Percentiles rank a stretch among this genome's conserved stretches.
These are phyloP conservation scores for Candida silvatica DNA, from an alignment of 805 yeast species.

Conservation along the genomic window DNA sequence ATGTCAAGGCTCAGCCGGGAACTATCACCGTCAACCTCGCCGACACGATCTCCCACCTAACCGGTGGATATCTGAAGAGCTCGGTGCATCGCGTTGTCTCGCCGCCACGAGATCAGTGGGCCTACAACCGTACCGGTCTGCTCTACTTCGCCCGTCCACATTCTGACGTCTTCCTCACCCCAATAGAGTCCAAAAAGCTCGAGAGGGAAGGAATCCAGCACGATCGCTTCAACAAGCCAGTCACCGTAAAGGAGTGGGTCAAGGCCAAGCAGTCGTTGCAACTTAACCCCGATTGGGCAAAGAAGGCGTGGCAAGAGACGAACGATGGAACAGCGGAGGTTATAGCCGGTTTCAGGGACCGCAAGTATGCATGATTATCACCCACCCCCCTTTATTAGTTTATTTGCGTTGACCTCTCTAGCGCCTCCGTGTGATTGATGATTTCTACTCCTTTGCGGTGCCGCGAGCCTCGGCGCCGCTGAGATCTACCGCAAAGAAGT, in stretches of 20 bases:
- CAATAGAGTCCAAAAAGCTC: conserved; percentile 29
- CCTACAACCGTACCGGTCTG: conserved; percentile 24
- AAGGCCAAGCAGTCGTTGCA: not conserved
- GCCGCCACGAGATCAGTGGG: conserved; percentile 25
- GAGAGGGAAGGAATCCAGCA: conserved; percentile 19
- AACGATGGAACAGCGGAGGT: not conserved
- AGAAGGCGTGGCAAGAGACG: not conserved
- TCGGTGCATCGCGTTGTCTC: conserved; percentile 26
- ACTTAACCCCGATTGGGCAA: not conserved
- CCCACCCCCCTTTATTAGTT: too few species aligned
- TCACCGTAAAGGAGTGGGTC: not conserved
- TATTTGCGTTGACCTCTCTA: too few species aligned
- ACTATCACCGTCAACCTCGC: conserved; percentile 29
- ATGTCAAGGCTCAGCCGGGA: conserved; percentile 25
- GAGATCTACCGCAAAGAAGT: too few species aligned
- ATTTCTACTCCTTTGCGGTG: too few species aligned
- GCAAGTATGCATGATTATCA: not conserved
- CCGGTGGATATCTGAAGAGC: conserved; percentile 29
- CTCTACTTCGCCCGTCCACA: conserved; percentile 30
- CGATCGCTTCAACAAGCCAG: not conserved
- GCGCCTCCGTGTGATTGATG: too few species aligned
- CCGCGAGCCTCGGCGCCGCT: too few species aligned
- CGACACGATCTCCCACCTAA: conserved; percentile 27
- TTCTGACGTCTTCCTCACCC: conserved; percentile 20
- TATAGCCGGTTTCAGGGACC: not conserved